Percentiles rank a stretch among this genome's conserved stretches.
These are phyloP conservation scores for Entophlyctis helioformis DNA, from an alignment of 192 early-diverging fungal species.

Conservation along the genomic window DNA sequence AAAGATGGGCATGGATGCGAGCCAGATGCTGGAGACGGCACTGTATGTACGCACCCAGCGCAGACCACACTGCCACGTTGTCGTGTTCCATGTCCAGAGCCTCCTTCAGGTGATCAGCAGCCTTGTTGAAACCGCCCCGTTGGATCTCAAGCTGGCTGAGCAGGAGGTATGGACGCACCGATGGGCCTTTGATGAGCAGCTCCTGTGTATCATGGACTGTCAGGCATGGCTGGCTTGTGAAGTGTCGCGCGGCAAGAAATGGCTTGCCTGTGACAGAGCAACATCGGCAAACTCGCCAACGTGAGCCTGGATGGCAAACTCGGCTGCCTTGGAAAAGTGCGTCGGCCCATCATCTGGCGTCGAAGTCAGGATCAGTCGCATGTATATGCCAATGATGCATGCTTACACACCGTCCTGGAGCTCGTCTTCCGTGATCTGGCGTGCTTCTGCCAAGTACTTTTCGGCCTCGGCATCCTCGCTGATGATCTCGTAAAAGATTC, in stretches of 20 bases:
- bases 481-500: conserved; percentile 37
- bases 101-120: conserved; percentile 22
- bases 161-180: conserved; percentile 33
- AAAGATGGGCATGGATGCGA: too few species aligned
- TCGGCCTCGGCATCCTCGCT: conserved; percentile 40
- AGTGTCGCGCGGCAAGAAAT: not conserved
- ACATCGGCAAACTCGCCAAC: conserved; percentile 36
- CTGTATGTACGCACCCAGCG: conserved; percentile 12
- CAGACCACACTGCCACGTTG: conserved; percentile 40
- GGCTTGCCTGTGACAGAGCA: conserved; percentile 29
- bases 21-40: too few species aligned
- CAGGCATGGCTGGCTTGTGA: not conserved
- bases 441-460: conserved; percentile 22
- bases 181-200: conserved; percentile 18
- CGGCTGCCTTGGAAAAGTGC: conserved; percentile 17
- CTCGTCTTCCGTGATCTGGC: too few species aligned
- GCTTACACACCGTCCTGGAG: too few species aligned
- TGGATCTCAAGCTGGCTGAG: conserved; percentile 36
- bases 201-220: conserved; percentile 12
- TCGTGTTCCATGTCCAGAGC: conserved; percentile 40
- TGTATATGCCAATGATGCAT: too few species aligned
- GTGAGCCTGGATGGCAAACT: conserved; percentile 37
- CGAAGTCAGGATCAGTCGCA: too few species aligned
- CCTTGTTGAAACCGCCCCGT: conserved; percentile 19
- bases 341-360: too few species aligned